Conservation (phyloP, 441 rosid genomes). For the Erodium texanum region DNA sequence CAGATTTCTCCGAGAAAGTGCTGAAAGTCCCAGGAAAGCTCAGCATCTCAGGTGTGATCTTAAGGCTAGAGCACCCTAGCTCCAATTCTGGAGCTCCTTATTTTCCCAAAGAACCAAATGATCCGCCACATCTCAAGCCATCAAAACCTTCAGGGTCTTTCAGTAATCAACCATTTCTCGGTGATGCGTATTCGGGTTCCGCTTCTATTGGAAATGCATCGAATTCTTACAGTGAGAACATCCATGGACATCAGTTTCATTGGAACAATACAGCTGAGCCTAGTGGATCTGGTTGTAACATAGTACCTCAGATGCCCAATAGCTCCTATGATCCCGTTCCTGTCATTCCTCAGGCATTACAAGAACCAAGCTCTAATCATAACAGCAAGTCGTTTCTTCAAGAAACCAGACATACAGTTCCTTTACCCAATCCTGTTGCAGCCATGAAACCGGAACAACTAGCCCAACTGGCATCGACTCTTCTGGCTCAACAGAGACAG, state of each 20-base stretch:
- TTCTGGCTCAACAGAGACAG: conserved; percentile 56
- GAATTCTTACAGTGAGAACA: no score
- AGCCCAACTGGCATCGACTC: conserved; percentile 62
- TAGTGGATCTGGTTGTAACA: conserved; percentile 37
- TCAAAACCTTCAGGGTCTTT: conserved; percentile 15
- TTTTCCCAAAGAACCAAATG: conserved; percentile 41
- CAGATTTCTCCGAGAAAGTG: conserved; percentile 87
- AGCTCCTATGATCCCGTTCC: conserved; percentile 23
- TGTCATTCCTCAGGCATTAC: conserved; percentile 26
- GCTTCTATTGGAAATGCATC: no score
- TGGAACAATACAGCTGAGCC: conserved; percentile 35
- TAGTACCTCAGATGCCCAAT: conserved; percentile 29
- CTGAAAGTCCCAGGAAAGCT: conserved; percentile 87
- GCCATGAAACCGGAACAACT: conserved; percentile 62
- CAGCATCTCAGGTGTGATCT: conserved; percentile 85
- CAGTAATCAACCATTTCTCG: conserved; percentile 23
- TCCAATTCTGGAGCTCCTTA: conserved; percentile 37
- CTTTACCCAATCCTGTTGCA: conserved; percentile 25
- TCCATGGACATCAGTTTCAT: conserved; percentile 13
- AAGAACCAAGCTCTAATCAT: conserved; percentile 28
- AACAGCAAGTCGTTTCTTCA: conserved; percentile 18
- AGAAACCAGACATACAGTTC: conserved; percentile 26
- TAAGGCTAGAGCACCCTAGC: conserved; percentile 54
- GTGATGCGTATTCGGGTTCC: no score
- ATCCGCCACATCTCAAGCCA: conserved; percentile 38